phyloP scores from a whole-genome alignment of 2,329 filamentous ascomycete genomes.

The Diaporthe sp. region DNA sequence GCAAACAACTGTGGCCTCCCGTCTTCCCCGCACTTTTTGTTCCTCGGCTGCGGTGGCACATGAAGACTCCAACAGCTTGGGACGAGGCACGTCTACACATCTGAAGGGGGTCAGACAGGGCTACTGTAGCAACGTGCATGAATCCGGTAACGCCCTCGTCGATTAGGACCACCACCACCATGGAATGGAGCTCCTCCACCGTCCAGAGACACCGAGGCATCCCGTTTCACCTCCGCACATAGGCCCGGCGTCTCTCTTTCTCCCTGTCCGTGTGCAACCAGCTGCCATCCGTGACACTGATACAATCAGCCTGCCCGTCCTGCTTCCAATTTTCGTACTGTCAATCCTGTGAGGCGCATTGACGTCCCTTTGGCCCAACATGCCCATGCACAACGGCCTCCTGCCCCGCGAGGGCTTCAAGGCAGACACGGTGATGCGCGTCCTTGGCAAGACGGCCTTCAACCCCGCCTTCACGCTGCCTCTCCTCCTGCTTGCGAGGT shows the following conservation, averaged over 20 bases:
- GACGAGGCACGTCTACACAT: neutral
- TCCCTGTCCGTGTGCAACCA: neutral
- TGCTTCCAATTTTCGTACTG: neutral
- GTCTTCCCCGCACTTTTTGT: slow-evolving; percentile 24
- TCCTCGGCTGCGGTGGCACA: slow-evolving; percentile 19
- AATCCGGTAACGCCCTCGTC: slow-evolving; percentile 3
- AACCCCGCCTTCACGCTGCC: slow-evolving; percentile 74
- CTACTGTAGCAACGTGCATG: slow-evolving; percentile 3
- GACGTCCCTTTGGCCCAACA: slow-evolving; percentile 36
- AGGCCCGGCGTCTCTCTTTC: neutral
- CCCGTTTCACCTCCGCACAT: neutral
- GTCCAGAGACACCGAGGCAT: neutral
- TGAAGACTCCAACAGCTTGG: slow-evolving; percentile 4
- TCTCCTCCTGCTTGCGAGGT: slow-evolving; percentile 70
- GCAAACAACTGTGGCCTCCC: neutral
- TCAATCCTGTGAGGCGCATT: neutral
- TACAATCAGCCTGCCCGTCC: neutral
- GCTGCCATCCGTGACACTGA: neutral
- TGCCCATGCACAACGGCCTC: slow-evolving; percentile 62
- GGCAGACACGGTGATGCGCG: slow-evolving; percentile 66
- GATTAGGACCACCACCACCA: neutral
- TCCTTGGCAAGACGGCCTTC: slow-evolving; percentile 70
- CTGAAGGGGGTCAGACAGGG: slow-evolving; percentile 1
- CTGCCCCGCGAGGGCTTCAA: slow-evolving; percentile 69
- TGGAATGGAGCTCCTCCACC: slow-evolving; percentile 20